Evolutionary conservation across 805 yeast species (phyloP), one percentile per base, ranked within the genome.

Genomic region (Ogataea trehaloabstinens): DNA sequence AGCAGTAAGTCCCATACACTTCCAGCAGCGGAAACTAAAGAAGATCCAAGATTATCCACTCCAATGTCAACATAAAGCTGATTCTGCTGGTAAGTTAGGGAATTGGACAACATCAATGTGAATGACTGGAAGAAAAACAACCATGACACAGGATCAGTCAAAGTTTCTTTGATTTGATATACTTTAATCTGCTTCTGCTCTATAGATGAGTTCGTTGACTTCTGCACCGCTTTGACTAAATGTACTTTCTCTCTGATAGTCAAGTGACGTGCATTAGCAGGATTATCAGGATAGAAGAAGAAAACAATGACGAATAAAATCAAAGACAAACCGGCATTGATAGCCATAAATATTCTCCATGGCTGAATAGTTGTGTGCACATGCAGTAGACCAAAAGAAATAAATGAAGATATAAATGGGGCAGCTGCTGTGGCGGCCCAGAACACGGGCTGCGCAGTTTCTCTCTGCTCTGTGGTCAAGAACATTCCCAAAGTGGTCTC

Each of bases 281-380:
- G 85, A 51, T 78, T 75, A 44, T 72, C 69, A 25, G 85, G 86
- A 49, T 76, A 79, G 19, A 68, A 33, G 43, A 67, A 64, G 40
- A 56, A 52, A 4, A 54, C 5, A 60, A 35, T 2, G 64, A 31
- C 3, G 65, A 53, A 27, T 66, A 44, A 19, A 68, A 24, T 19
- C 19, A 77, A 60, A 0, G 85, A 75, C 27, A 75, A 53, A 12
- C 78, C 73, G 34, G 84, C 87, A 41, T 74, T 63, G 31, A 77
- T 63, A 58, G 67, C 72, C 43, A 79, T 64, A 41, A 52, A 40
- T 31, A 78, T 52, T 51, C 70, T 70, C 83, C 85, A 81, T 16
- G 49, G 49, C 15, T 62, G 57, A 2, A 46, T 33, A 31, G 44
- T 28, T 8, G 32, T 28, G 15, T 43, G 34, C 10, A 48, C 42